Percentiles rank a stretch among this genome's conserved stretches.
Conservation (phyloP, 768 basidiomycete species). For the Pisolithus microcarpus region DNA sequence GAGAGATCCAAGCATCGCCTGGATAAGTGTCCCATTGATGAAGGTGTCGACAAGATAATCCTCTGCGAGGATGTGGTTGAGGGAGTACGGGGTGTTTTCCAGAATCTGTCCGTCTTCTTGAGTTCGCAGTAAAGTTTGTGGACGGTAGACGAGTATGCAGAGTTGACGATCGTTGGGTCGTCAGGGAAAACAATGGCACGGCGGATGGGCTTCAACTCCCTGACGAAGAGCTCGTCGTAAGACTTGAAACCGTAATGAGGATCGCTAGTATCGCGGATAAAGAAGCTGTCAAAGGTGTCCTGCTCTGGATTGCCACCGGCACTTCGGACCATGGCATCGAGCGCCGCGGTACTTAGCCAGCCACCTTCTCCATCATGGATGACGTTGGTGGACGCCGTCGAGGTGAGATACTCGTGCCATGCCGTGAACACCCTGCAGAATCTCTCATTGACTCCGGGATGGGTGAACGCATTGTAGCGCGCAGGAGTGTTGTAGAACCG, state of each 20-base stretch:
- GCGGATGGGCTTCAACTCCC: conserved; percentile 32
- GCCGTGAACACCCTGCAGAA: conserved; percentile 43
- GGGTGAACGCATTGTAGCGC: conserved; percentile 25
- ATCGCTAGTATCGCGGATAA: conserved; percentile 33
- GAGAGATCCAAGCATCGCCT: conserved; percentile 49
- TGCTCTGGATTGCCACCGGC: conserved; percentile 7
- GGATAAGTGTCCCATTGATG: conserved; percentile 45
- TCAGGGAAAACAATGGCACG: conserved; percentile 33
- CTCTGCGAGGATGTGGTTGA: conserved; percentile 44
- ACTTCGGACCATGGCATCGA: conserved; percentile 2
- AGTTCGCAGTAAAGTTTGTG: conserved; percentile 36
- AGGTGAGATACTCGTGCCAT: conserved; percentile 43
- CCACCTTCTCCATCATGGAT: conserved; percentile 33
- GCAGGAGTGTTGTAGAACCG: neutral
- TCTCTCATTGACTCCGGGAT: conserved; percentile 37
- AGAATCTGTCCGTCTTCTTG: conserved; percentile 41
- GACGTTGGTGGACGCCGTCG: conserved; percentile 36
- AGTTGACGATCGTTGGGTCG: conserved; percentile 33
- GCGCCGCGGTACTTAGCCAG: conserved; percentile 41
- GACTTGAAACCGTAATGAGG: conserved; percentile 40
- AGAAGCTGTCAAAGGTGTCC: conserved; percentile 30
- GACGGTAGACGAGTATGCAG: conserved; percentile 48
- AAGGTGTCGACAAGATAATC: conserved; percentile 36
- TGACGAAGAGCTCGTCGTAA: conserved; percentile 53
- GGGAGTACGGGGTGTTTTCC: conserved; percentile 54